Evolutionary conservation across 805 yeast genomes (phyloP).

Genomic region (Ogataea saltuana): DNA sequence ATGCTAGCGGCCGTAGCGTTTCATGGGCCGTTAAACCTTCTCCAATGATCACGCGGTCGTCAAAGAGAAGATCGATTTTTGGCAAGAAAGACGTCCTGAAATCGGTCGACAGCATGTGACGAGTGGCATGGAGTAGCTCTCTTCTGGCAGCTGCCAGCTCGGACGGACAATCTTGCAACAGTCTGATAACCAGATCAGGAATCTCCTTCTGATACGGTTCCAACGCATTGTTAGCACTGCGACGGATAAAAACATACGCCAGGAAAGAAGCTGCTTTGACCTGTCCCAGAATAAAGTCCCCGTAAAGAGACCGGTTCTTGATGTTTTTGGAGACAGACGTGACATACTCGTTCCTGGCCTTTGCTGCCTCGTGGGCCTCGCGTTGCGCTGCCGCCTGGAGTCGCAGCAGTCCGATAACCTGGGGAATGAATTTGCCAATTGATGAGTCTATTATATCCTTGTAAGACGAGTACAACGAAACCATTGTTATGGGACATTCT

Average conservation of each 20-base stretch:
- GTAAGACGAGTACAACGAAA: slow-evolving; percentile 84
- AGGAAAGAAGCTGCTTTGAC: slow-evolving; percentile 94
- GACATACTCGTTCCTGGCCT: slow-evolving; percentile 55
- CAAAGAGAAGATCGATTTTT: slow-evolving; percentile 79
- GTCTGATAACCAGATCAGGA: slow-evolving; percentile 83
- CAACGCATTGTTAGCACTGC: slow-evolving; percentile 68
- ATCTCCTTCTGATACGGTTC: slow-evolving; percentile 61
- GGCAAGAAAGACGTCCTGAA: slow-evolving; percentile 81
- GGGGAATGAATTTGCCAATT: slow-evolving; percentile 76
- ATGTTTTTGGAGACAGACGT: slow-evolving; percentile 76
- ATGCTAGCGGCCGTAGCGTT: slow-evolving; percentile 88
- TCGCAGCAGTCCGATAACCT: slow-evolving; percentile 69
- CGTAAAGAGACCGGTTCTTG: slow-evolving; percentile 72
- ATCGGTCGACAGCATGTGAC: slow-evolving; percentile 92
- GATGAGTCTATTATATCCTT: slow-evolving; percentile 71
- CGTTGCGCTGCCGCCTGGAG: slow-evolving; percentile 83
- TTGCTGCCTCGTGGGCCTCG: slow-evolving; percentile 58
- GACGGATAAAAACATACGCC: slow-evolving; percentile 88
- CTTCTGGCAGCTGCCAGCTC: slow-evolving; percentile 89
- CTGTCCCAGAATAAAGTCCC: slow-evolving; percentile 89
- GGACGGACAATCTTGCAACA: slow-evolving; percentile 93
- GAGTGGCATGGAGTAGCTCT: slow-evolving; percentile 88
- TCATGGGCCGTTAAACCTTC: slow-evolving; percentile 91
- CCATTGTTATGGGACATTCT: slow-evolving; percentile 97
- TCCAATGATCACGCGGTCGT: slow-evolving; percentile 86